Base-by-base conservation (phyloP, 2,329 filamentous ascomycete genomes). In the Cercospora nicotianae region DNA sequence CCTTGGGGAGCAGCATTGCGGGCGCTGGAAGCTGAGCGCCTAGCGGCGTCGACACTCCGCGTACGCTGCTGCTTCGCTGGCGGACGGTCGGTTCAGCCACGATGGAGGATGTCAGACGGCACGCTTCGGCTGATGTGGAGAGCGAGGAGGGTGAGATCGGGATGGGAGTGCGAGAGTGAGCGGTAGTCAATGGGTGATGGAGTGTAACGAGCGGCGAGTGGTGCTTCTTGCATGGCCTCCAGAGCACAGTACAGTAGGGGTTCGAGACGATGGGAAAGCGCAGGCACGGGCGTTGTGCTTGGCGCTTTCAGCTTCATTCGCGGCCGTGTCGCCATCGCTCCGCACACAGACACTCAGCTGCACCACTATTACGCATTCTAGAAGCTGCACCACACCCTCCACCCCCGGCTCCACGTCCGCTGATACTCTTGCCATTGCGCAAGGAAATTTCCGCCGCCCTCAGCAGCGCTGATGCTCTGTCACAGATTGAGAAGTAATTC, bases 1-100 rank as follows among this genome's bases (percentile, higher is more conserved):
- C 91, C 82, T 96, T 96, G 72, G 92, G 91, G 75, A 96, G 88
- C 83, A 97, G 88, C 94, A 97, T 97, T 53, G 63, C 78, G 69
- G 67, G 67, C 58, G 63, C 42, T 59, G 63, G 59, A 36, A 65
- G 63, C 57, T 60, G 59, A 63, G 58, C 67, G 64, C 58, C 59
- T 60, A 64, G 51, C 59, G 67, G 63, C 67, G 64, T 60, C 48
- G 63, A 55, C 62, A 64, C 45, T 65, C 63, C 63, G 33, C 67
- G 63, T 18, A 68, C 67, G 63, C 67, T 68, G 67, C 59, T 65
- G 67, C 67, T 68, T 59, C 67, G 59, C 60, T 68, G 67, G 59
- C 67, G 67, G 53, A 68, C 67, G n/a, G 61, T 64, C 63, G 66
- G 61, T 63, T 63, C 57, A 67, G 63, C 66, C 66, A 67, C 66